Evolutionary conservation across 176 grass and related monocot species (phyloP).

Genomic region (Otatea glauca): DNA sequence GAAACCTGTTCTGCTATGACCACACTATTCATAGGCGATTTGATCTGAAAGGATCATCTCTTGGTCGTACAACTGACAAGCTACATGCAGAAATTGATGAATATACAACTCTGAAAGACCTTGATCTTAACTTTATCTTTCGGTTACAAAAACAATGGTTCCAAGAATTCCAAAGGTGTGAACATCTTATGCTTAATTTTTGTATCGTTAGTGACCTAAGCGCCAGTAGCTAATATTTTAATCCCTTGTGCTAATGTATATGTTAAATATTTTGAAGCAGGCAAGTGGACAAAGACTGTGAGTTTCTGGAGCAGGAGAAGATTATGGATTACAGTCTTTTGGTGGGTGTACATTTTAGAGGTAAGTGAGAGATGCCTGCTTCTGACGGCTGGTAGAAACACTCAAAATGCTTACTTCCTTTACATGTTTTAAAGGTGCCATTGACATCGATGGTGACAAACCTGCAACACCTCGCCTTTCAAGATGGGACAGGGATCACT

Average conservation of each 20-base stretch:
- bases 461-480: conserved; percentile 63
- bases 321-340: conserved; percentile 98
- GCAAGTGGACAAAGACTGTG: conserved; percentile 88
- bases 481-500: conserved; percentile 79
- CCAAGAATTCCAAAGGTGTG: conserved; percentile 79
- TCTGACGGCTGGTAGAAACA: conserved; percentile 45
- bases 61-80: conserved; percentile 78
- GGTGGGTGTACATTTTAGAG: conserved; percentile 93
- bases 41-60: conserved; percentile 93
- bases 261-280: conserved; percentile 56
- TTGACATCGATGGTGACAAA: conserved; percentile 63
- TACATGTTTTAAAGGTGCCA: conserved; percentile 59
- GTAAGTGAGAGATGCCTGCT: conserved; percentile 38
- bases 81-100: conserved; percentile 81
- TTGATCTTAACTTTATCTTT: conserved; percentile 97
- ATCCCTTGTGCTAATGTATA: conserved; percentile 49
- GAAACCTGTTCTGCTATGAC: conserved; percentile 89
- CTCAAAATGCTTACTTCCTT: conserved; percentile 33
- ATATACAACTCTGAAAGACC: conserved; percentile 92
- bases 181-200: conserved; percentile 43
- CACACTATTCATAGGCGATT: conserved; percentile 86
- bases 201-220: not conserved
- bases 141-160: conserved; percentile 73
- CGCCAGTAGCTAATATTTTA: conserved; percentile 7
- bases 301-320: conserved; percentile 88